A percentile compares a stretch with the other conserved stretches of the same genome.
Evolutionary conservation across 2,329 filamentous ascomycete species (phyloP).

Genomic region (Cercospora zeae-maydis): DNA sequence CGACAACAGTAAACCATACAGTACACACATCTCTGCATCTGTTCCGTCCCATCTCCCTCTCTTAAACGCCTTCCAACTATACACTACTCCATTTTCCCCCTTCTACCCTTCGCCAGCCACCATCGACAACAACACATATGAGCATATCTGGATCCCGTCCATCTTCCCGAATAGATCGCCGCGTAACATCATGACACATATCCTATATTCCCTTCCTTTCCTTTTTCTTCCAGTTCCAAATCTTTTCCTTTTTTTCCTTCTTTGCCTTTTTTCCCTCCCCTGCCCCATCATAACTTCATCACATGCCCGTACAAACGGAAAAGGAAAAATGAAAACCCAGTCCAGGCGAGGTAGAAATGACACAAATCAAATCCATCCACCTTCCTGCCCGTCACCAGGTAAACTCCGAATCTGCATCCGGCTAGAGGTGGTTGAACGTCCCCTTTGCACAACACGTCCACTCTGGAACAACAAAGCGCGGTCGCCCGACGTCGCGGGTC

Average conservation of each 20-base stretch:
- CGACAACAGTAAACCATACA: too few species aligned
- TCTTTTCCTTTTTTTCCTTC: not conserved
- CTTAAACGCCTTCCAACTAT: too few species aligned
- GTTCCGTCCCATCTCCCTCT: too few species aligned
- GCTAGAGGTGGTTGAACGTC: conserved; percentile 14
- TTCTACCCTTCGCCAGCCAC: not conserved
- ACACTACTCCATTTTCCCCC: too few species aligned
- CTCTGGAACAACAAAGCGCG: conserved; percentile 28
- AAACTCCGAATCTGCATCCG: conserved; percentile 10
- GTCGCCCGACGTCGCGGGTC: conserved; percentile 27
- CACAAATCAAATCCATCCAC: conserved; percentile 13
- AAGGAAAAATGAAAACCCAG: not conserved
- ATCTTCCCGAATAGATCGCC: not conserved
- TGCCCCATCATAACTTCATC: too few species aligned
- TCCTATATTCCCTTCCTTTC: not conserved
- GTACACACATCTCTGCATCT: too few species aligned
- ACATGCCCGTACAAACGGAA: not conserved
- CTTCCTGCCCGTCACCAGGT: conserved; percentile 12
- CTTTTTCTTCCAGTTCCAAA: not conserved
- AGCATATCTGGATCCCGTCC: not conserved
- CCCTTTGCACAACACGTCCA: conserved; percentile 28
- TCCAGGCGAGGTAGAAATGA: not conserved
- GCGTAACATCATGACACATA: not conserved
- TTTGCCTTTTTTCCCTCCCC: not conserved
- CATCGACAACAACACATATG: not conserved